Conservation (phyloP, 1,284 basidiomycete genomes). For the Bjerkandera adusta region DNA sequence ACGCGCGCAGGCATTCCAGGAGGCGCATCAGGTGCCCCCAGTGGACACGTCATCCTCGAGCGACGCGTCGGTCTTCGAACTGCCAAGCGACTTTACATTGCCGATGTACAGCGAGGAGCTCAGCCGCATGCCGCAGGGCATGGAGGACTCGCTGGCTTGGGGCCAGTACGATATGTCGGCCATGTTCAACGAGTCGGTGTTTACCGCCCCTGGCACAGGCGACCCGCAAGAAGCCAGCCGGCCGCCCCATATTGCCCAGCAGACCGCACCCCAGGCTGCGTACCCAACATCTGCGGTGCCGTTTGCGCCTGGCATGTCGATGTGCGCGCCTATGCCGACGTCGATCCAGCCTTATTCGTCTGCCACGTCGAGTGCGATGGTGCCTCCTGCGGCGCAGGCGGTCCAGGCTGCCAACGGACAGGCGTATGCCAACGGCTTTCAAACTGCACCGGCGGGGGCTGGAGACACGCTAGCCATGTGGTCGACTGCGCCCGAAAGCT, state of each 20-base stretch:
- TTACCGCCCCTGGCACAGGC: too few relatives aligned
- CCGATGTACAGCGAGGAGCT: conserved; percentile 63
- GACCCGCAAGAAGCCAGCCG: too few relatives aligned
- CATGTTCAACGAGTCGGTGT: neutral
- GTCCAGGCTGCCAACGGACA: too few relatives aligned
- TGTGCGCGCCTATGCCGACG: too few relatives aligned
- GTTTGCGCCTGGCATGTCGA: too few relatives aligned
- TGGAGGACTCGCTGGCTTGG: neutral
- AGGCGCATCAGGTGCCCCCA: neutral
- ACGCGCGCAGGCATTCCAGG: conserved; percentile 6
- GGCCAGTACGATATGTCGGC: conserved; percentile 4
- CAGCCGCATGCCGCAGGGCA: conserved; percentile 5
- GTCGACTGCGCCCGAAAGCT: conserved; percentile 31
- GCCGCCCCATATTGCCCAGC: too few relatives aligned
- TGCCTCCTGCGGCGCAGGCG: too few relatives aligned
- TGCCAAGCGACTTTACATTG: conserved; percentile 26
- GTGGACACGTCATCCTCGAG: neutral
- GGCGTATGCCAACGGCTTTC: neutral
- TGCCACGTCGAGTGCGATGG: too few relatives aligned
- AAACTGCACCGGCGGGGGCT: neutral
- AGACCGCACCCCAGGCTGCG: too few relatives aligned
- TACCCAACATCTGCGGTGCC: too few relatives aligned
- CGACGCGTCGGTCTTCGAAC: neutral
- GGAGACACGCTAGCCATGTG: conserved; percentile 32
- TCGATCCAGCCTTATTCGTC: neutral